Evolutionary conservation across 129 eudicot genomes (phyloP), one percentile per base, ranked within the genome.

Genomic region (Tanacetum coccineum): DNA sequence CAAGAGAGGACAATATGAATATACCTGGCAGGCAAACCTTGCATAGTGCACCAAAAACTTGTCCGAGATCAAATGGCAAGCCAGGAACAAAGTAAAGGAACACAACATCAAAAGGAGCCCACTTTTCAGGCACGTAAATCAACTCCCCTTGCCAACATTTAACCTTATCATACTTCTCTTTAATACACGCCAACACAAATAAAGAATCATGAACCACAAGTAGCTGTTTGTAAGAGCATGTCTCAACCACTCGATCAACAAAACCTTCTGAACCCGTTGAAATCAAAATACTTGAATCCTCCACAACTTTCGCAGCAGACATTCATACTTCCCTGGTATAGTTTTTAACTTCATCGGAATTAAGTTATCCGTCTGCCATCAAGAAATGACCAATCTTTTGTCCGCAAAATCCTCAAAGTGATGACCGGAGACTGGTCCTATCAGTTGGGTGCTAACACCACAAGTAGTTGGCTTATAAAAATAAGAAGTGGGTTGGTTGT

Each of bases 371-470:
- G 13, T 81, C 88, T 5, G 68, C n/a, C 55, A 3, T 87, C 99
- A 46, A 94, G 95, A 73, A 94, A 84, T n/a, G 95, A 86, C 95
- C 95, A 94, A 76, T 89, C 96, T 67, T 87, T 94, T 74, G n/a
- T 84, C 96, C 58, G 77, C 67, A 17, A 86, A 59, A 40, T 86
- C 97, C 63, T 84, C 93, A 53, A 86, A 82, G 62, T 72, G 67
- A 84, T 48, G 6, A 77, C n/a, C 78, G 9, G 95, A 60, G 39
- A 83, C 77, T 3, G 78, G 60, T 66, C 84, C 96, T 30, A n/a
- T 85, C 83, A 59, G 77, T 76, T 40, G n/a, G 87, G 83, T 64
- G 45, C 48, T 51, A n/a, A 74, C 68, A 39, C 79, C 76, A 22
- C 63, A 40, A 59, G 44, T 30, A 6, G 81, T 45, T 25, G 67